A percentile compares a stretch with the other conserved stretches of the same genome.
phyloP scores from a whole-genome alignment of 78 protist genomes.

The Planoprotostelium fungivorum region DNA sequence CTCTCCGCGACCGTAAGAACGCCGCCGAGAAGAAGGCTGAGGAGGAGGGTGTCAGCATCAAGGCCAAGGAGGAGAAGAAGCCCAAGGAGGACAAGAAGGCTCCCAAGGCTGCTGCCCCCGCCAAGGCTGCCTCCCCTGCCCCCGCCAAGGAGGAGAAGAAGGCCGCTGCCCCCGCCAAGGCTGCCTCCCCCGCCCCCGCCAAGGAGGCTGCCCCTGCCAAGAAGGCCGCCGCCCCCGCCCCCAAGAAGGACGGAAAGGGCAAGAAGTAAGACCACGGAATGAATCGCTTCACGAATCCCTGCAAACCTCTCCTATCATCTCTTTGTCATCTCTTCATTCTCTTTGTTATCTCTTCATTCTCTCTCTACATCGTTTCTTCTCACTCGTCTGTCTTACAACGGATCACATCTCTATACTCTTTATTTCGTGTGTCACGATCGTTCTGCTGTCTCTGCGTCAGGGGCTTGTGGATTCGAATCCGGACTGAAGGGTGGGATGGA shows the following conservation, averaged over 20 bases:
- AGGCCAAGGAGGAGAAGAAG: constrained; percentile 6
- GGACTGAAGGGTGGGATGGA: too few species aligned
- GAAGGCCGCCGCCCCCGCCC: neutral
- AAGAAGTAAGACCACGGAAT: neutral
- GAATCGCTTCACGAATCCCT: too few species aligned
- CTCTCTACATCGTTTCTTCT: too few species aligned
- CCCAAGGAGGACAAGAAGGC: neutral
- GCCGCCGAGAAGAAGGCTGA: constrained; percentile 11
- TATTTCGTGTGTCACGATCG: too few species aligned
- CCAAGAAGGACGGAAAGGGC: constrained; percentile 1
- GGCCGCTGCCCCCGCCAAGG: neutral
- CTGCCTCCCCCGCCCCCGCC: constrained; percentile 14
- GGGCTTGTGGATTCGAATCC: too few species aligned
- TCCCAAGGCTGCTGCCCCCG: neutral
- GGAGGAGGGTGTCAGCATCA: constrained; percentile 14
- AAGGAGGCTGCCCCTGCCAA: constrained; percentile 16
- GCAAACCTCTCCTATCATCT: too few species aligned
- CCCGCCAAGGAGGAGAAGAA: neutral
- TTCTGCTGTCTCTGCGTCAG: too few species aligned
- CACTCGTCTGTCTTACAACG: too few species aligned
- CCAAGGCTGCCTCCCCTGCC: neutral
- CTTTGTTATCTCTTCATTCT: too few species aligned
- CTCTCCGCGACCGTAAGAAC: constrained; percentile 60
- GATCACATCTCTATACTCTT: too few species aligned
- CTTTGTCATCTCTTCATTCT: too few species aligned